phyloP scores from a whole-genome alignment of 2,329 filamentous ascomycete genomes.

The Fusarium paranaense region DNA sequence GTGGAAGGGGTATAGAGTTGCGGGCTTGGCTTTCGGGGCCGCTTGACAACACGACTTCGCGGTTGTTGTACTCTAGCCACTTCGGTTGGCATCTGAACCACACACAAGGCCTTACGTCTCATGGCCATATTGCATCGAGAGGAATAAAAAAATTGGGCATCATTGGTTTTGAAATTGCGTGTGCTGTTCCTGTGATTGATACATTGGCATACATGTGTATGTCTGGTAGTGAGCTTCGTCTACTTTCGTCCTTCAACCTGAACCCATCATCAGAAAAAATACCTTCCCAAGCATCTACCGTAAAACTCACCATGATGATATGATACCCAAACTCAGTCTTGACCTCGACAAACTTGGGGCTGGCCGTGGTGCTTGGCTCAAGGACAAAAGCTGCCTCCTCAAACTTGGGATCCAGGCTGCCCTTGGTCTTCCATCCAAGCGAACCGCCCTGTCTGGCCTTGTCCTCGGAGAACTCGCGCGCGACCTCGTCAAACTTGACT shows the following conservation, averaged over 20 bases:
- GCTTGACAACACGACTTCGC: conserved; percentile 51
- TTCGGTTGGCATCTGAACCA: conserved; percentile 60
- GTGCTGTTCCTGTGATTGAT: background rate
- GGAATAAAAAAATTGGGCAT: conserved; percentile 56
- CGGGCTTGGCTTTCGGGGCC: conserved; percentile 48
- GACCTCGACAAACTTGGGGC: conserved; percentile 74
- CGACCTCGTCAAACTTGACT: conserved; percentile 80
- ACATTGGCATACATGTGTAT: background rate
- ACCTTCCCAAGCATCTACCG: background rate
- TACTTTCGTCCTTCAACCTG: conserved; percentile 58
- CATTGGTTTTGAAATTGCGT: conserved; percentile 36
- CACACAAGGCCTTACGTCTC: conserved; percentile 48
- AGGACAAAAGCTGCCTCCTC: conserved; percentile 79
- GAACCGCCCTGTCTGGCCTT: conserved; percentile 79
- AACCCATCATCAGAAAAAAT: conserved; percentile 6
- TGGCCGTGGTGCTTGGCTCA: conserved; percentile 72
- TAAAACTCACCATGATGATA: conserved; percentile 76
- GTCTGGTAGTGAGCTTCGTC: background rate
- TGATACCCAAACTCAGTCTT: conserved; percentile 85
- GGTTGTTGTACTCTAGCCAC: conserved; percentile 62
- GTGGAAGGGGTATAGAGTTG: conserved; percentile 54
- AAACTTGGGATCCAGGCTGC: conserved; percentile 74
- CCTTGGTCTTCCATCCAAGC: conserved; percentile 79
- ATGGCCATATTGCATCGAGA: conserved; percentile 51
- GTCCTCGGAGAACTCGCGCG: conserved; percentile 79